These are phyloP conservation scores for Venturia effusa DNA, from an alignment of 2,329 filamentous ascomycete genomes.

Conservation along the genomic window DNA sequence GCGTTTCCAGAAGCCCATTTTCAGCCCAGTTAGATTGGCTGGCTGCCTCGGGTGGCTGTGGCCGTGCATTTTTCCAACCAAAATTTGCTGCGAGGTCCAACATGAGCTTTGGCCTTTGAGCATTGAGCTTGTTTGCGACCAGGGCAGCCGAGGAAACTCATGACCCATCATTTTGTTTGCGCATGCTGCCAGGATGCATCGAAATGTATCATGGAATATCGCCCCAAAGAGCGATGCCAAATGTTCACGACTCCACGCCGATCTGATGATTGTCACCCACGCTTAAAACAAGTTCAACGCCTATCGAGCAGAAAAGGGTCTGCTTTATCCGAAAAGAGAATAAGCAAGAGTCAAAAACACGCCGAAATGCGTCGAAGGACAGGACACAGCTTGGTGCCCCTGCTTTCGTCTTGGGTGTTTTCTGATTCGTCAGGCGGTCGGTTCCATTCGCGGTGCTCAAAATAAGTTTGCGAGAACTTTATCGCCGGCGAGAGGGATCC, in stretches of 20 bases:
- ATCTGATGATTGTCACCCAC: background rate
- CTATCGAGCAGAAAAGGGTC: background rate
- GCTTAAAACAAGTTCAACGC: background rate
- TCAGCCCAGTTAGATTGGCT: conserved; percentile 2
- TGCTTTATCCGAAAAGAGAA: background rate
- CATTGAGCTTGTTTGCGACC: background rate
- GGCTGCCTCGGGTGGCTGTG: background rate
- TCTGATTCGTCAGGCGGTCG: background rate
- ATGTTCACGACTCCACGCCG: background rate
- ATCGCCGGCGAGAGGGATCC: background rate
- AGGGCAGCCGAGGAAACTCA: background rate
- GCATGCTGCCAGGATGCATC: background rate
- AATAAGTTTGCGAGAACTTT: background rate
- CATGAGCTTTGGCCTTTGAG: background rate
- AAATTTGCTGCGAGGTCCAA: background rate
- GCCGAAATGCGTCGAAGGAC: background rate
- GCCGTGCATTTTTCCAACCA: background rate
- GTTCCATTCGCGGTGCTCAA: background rate
- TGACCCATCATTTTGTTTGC: background rate
- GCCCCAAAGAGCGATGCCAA: background rate
- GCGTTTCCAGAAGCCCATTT: conserved; percentile 7
- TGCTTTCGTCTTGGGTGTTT: background rate
- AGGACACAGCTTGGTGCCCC: background rate
- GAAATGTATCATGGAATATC: background rate
- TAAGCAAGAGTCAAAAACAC: background rate